phyloP scores from a whole-genome alignment of 2,329 filamentous ascomycete genomes.

The Alternaria sp. region DNA sequence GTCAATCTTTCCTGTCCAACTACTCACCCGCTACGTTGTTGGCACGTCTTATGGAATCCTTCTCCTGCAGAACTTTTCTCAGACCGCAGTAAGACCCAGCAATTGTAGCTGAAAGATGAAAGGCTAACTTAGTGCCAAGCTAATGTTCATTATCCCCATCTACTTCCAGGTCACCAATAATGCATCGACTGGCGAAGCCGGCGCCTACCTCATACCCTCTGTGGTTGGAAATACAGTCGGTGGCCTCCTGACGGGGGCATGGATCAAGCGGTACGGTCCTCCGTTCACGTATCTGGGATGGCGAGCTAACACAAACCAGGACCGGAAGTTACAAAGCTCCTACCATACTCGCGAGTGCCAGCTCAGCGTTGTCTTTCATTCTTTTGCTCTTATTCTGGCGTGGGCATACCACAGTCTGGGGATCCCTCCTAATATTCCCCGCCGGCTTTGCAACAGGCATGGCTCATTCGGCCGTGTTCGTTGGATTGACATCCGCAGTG shows the following conservation, averaged over 20 bases:
- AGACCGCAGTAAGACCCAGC: neutral
- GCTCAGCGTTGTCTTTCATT: neutral
- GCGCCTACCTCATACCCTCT: slow-evolving; percentile 68
- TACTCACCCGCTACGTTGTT: slow-evolving; percentile 56
- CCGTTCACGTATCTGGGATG: neutral
- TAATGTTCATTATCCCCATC: neutral
- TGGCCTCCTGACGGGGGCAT: slow-evolving; percentile 63
- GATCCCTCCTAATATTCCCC: neutral
- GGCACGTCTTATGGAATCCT: slow-evolving; percentile 60
- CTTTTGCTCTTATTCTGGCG: neutral
- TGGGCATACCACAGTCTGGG: neutral
- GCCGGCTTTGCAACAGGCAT: neutral
- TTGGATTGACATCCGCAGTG: neutral
- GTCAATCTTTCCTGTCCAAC: slow-evolving; percentile 22
- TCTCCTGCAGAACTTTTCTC: slow-evolving; percentile 50
- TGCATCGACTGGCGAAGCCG: slow-evolving; percentile 64
- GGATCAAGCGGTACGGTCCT: neutral
- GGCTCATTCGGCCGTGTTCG: neutral
- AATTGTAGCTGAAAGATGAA: slow-evolving; percentile 61
- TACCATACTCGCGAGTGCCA: neutral
- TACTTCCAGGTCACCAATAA: slow-evolving; percentile 66
- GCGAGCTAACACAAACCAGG: neutral
- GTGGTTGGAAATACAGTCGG: slow-evolving; percentile 71
- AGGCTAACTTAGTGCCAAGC: neutral
- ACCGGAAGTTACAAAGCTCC: neutral